phyloP scores from a whole-genome alignment of 441 rosid species.

The Bocquillonia castaneifolia region DNA sequence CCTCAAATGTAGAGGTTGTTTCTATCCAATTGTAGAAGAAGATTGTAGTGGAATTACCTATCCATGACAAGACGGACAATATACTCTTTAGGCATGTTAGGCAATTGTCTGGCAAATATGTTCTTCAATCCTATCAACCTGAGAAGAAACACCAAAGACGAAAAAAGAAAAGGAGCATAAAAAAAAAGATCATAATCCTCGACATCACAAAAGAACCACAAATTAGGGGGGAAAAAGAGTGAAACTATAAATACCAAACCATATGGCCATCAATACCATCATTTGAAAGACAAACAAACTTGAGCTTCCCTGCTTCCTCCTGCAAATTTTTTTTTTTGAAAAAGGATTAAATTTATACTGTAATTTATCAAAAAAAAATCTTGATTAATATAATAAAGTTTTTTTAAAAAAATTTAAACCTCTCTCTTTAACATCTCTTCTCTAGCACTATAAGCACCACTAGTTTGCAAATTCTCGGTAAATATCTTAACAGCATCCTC shows the following conservation, averaged over 20 bases:
- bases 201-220: slow-evolving; percentile 1
- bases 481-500: slow-evolving; percentile 79
- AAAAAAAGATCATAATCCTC: not conserved
- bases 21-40: slow-evolving; percentile 2
- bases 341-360: too few relatives aligned
- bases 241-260: slow-evolving; percentile 70
- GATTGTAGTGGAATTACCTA: slow-evolving; percentile 44
- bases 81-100: slow-evolving; percentile 99
- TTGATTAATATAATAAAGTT: too few relatives aligned
- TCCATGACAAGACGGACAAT: slow-evolving; percentile 99
- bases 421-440: slow-evolving; percentile 90
- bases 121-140: slow-evolving; percentile 99
- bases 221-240: slow-evolving; percentile 16
- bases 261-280: slow-evolving; percentile 87
- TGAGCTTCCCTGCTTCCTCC: slow-evolving; percentile 95
- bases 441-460: slow-evolving; percentile 96
- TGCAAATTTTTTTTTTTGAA: too few relatives aligned
- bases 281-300: slow-evolving; percentile 74
- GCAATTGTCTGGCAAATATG: slow-evolving; percentile 92
- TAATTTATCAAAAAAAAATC: too few relatives aligned
- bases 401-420: slow-evolving; percentile 42
- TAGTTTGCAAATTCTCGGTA: slow-evolving; percentile 89
- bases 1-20: slow-evolving; percentile 1
- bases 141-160: slow-evolving; percentile 19
- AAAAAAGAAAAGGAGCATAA: slow-evolving; percentile 9